These are phyloP conservation scores for Fusarium poae DNA, from an alignment of 2,329 filamentous ascomycete genomes.

Conservation along the genomic window DNA sequence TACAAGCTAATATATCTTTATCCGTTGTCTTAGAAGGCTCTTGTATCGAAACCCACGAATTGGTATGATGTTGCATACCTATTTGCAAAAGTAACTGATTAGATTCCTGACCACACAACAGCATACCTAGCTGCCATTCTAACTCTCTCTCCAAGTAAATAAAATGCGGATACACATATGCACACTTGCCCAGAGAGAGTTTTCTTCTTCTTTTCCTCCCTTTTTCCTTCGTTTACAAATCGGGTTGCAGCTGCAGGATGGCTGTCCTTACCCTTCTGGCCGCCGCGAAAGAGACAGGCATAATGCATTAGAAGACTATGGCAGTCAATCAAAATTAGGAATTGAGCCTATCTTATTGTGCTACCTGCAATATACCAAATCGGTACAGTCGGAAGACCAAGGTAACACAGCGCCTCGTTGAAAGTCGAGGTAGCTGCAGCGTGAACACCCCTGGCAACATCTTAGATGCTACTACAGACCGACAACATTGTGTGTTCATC, in stretches of 20 bases:
- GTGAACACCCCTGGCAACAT: neutral
- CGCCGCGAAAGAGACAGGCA: slow-evolving; percentile 5
- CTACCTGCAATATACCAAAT: slow-evolving; percentile 9
- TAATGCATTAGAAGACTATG: slow-evolving; percentile 8
- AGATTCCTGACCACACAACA: neutral
- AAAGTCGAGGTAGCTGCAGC: neutral
- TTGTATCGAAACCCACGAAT: neutral
- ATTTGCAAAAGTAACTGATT: neutral
- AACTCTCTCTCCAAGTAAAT: neutral
- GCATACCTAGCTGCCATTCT: neutral
- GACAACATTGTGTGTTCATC: neutral
- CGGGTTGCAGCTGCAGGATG: neutral
- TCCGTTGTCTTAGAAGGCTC: neutral
- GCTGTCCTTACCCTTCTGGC: neutral
- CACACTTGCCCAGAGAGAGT: neutral
- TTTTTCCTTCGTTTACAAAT: neutral
- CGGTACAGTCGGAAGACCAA: neutral
- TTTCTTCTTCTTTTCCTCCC: neutral
- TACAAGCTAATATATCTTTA: neutral
- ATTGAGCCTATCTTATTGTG: slow-evolving; percentile 8
- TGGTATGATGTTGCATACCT: neutral
- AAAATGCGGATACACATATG: neutral
- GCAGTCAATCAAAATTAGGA: slow-evolving; percentile 10
- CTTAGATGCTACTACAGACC: neutral
- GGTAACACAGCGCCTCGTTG: neutral